Percentiles rank a stretch among this genome's conserved stretches.
Conservation (phyloP, 2,329 filamentous ascomycete genomes). For the Fusarium dlaminii region DNA sequence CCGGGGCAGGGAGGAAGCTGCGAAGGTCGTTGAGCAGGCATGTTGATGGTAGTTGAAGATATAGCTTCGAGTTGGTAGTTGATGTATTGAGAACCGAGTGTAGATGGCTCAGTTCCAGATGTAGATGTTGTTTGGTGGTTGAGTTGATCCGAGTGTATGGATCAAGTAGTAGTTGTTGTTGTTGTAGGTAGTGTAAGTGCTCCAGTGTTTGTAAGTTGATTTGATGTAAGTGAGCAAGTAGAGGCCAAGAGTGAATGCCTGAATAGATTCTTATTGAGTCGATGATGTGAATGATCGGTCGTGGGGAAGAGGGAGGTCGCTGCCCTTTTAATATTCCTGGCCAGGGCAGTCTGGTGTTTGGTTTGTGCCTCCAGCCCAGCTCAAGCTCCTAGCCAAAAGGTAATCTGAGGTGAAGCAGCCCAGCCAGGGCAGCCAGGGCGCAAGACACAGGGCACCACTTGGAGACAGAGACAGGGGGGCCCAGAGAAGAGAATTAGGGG, state of each 20-base stretch:
- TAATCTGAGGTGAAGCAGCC: conserved; percentile 47
- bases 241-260: conserved; percentile 32
- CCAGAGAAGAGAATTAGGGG: conserved; percentile 5
- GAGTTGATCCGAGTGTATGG: conserved; percentile 15
- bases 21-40: conserved; percentile 70
- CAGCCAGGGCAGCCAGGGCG: conserved; percentile 41
- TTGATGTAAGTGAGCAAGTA: not conserved
- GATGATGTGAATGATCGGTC: conserved; percentile 37
- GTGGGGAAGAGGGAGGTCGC: conserved; percentile 43
- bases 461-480: conserved; percentile 31
- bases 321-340: conserved; percentile 46
- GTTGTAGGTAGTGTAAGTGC: conserved; percentile 18
- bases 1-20: conserved; percentile 74
- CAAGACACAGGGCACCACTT: conserved; percentile 42
- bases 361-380: conserved; percentile 43
- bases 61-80: conserved; percentile 22
- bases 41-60: conserved; percentile 45
- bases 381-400: conserved; percentile 41
- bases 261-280: conserved; percentile 33
- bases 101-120: conserved; percentile 34
- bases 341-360: conserved; percentile 42
- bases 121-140: conserved; percentile 17
- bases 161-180: conserved; percentile 8
- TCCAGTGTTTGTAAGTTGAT: conserved; percentile 15
- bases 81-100: conserved; percentile 30